Percentiles rank a stretch among this genome's conserved stretches.
Conservation (phyloP, 2,329 filamentous ascomycete genomes). For the Raffaelea ambrosiae region DNA sequence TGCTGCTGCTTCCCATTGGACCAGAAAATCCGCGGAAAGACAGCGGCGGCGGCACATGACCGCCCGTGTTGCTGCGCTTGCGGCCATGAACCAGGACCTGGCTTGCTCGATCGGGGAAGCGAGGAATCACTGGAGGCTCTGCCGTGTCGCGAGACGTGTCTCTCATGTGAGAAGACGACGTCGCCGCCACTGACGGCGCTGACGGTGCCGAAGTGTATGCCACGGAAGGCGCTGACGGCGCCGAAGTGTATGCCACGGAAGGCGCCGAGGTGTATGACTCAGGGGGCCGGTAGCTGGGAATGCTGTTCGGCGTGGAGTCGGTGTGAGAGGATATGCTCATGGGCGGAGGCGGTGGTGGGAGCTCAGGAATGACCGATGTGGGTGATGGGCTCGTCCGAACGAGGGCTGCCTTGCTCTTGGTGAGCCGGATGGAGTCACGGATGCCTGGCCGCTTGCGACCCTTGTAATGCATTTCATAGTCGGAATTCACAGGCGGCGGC, state of each 20-base stretch:
- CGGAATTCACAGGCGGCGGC: slow-evolving; percentile 33
- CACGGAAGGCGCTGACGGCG: too few relatives aligned
- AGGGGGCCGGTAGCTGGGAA: slow-evolving; percentile 33
- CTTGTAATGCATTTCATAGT: slow-evolving; percentile 43
- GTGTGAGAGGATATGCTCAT: slow-evolving; percentile 17
- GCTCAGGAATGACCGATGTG: slow-evolving; percentile 11
- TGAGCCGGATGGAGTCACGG: slow-evolving; percentile 81
- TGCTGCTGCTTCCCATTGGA: slow-evolving; percentile 29
- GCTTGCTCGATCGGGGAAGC: slow-evolving; percentile 46
- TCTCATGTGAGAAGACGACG: slow-evolving; percentile 30
- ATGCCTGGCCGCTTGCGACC: slow-evolving; percentile 47
- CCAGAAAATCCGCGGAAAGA: slow-evolving; percentile 74
- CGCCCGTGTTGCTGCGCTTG: slow-evolving; percentile 83
- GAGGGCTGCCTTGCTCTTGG: slow-evolving; percentile 55
- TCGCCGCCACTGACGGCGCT: slow-evolving; percentile 12
- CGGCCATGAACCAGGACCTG: slow-evolving; percentile 55
- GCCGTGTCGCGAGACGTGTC: slow-evolving; percentile 52
- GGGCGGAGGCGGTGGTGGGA: slow-evolving; percentile 14
- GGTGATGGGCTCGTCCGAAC: slow-evolving; percentile 12
- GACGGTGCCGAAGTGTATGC: too few relatives aligned
- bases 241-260: too few relatives aligned
- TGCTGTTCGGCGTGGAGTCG: slow-evolving; percentile 40
- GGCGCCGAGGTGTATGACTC: slow-evolving; percentile 33
- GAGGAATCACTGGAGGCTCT: slow-evolving; percentile 63
- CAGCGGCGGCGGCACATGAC: slow-evolving; percentile 59